phyloP scores from a whole-genome alignment of 257 asterid genomes.

The Linaria vulgaris region DNA sequence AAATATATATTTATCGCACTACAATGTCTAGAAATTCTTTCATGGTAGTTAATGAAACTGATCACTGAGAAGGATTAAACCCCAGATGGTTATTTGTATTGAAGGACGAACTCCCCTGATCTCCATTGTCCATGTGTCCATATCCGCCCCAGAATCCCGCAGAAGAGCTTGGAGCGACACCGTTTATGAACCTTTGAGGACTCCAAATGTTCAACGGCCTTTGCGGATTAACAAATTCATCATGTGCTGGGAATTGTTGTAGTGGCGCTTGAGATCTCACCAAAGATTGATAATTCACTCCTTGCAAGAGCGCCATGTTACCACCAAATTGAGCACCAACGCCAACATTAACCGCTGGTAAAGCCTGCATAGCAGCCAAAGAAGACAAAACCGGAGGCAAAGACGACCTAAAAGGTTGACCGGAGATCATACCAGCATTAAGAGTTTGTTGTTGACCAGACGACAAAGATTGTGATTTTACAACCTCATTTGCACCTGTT shows the following conservation, averaged over 20 bases:
- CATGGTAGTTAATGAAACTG: constrained; percentile 3
- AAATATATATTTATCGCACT: too few species aligned
- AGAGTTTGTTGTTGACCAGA: not conserved
- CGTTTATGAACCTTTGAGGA: constrained; percentile 33
- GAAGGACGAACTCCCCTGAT: constrained; percentile 36
- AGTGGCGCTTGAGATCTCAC: constrained; percentile 20
- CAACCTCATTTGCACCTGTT: not conserved
- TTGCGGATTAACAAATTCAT: constrained; percentile 24
- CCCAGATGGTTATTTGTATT: constrained; percentile 29
- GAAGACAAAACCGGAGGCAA: constrained; percentile 1
- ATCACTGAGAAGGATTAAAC: constrained; percentile 36
- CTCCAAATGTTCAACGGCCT: constrained; percentile 45
- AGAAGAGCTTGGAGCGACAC: constrained; percentile 23
- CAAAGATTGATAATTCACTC: constrained; percentile 18
- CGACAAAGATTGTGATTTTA: not conserved
- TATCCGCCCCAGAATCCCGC: constrained; percentile 25
- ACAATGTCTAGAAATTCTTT: not conserved
- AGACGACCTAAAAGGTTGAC: constrained; percentile 1
- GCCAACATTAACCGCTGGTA: constrained; percentile 17
- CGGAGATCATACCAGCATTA: not conserved
- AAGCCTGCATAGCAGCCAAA: not conserved
- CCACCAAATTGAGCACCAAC: constrained; percentile 23
- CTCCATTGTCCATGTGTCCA: constrained; percentile 1
- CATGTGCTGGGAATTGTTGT: constrained; percentile 21
- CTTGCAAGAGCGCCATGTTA: constrained; percentile 33